phyloP scores from a whole-genome alignment of 768 basidiomycete species.

The Serendipita sp. region DNA sequence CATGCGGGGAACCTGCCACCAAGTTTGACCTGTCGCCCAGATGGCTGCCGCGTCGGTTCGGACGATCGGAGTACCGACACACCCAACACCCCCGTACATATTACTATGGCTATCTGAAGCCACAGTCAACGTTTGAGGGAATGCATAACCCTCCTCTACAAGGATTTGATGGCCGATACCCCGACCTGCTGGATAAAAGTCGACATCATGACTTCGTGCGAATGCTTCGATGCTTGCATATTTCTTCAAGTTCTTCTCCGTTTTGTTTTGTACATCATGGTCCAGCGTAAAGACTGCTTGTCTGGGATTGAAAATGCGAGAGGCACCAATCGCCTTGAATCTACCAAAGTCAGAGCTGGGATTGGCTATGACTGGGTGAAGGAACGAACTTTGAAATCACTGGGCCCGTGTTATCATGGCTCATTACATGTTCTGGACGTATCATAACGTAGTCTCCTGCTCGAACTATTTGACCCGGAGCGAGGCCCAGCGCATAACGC shows the following conservation, averaged over 20 bases:
- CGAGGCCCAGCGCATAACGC: slow-evolving; percentile 84
- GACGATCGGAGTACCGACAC: slow-evolving; percentile 94
- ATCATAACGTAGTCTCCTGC: slow-evolving; percentile 99
- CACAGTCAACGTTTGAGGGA: slow-evolving; percentile 88
- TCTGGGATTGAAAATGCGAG: slow-evolving; percentile 55
- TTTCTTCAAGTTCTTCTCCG: slow-evolving; percentile 77
- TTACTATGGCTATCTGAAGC: slow-evolving; percentile 95
- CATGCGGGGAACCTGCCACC: slow-evolving; percentile 99
- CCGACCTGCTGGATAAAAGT: slow-evolving; percentile 94
- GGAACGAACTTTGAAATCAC: slow-evolving; percentile 77
- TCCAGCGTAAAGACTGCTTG: slow-evolving; percentile 96
- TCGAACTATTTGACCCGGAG: slow-evolving; percentile 60
- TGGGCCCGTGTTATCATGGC: slow-evolving; percentile 95
- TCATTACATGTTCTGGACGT: slow-evolving; percentile 95
- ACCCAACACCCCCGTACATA: slow-evolving; percentile 98
- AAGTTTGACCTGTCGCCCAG: slow-evolving; percentile 97
- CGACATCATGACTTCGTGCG: slow-evolving; percentile 66
- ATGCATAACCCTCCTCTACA: slow-evolving; percentile 96
- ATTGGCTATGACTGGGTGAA: background rate
- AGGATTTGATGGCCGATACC: slow-evolving; percentile 98
- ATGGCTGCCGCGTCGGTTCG: slow-evolving; percentile 88
- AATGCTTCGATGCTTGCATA: slow-evolving; percentile 87
- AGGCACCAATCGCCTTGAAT: slow-evolving; percentile 90
- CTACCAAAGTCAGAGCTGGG: slow-evolving; percentile 25
- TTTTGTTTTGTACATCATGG: slow-evolving; percentile 95